Evolutionary conservation across 2,329 filamentous ascomycete genomes (phyloP), one percentile per base, ranked within the genome.

Genomic region (Calonectria fujianensis): DNA sequence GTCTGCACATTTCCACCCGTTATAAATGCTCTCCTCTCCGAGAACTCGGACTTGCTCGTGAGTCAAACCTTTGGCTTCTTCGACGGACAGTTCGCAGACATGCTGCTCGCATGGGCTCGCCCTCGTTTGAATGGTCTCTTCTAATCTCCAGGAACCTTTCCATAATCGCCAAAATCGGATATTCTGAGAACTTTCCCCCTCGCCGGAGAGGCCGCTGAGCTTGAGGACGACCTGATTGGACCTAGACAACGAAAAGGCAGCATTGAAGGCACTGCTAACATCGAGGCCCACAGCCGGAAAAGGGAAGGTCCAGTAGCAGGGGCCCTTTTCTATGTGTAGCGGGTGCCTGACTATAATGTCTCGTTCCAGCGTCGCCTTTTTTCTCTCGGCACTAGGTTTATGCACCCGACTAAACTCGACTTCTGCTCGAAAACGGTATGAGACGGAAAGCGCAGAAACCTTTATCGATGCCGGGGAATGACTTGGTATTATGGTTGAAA

Each of bases 21-120:
- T 29, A 18, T 63, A 63, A 0, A 63, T 41, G 4, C 57, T 27
- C 35, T 63, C 20, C 35, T 63, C 57, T 20, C 35, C 57, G 27
- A 63, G 57, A 10, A 63, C 10, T 14, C 57, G 35, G 37, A 41
- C 24, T 63, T 63, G 57, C 27, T 63, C 37, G 16, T 63, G 57
- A 37, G 24, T 41, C 16, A 63, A 39, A 11, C 20, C n/a, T 27
- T 13, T 32, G n/a, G 14, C 57, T 18, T 27, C 32, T 1, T 16
- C 35, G 27, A 18, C 14, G 10, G 57, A 27, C 6, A 27, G 27
- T 9, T 41, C 24, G n/a, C 35, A 27, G 24, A 27, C 32, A 18
- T 63, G 57, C n/a, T 37, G 32, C 14, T 41, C 24, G 20, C 57
- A 63, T 27, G 39, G 37, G 6, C 27, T 37, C 2, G 39, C 14